Base-by-base conservation (phyloP, 148 eudicot species). In the Euryodendron excelsum region DNA sequence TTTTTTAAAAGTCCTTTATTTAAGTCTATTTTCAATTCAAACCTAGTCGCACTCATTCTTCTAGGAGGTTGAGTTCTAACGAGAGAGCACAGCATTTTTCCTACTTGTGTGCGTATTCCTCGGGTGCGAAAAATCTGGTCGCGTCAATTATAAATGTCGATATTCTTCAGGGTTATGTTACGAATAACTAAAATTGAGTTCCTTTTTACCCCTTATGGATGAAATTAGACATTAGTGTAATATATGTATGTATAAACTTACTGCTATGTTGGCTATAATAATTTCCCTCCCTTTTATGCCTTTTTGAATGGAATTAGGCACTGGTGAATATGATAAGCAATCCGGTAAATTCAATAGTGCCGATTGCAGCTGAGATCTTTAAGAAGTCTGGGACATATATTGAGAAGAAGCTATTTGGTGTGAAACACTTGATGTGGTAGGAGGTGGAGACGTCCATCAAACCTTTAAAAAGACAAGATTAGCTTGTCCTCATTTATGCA, bases 291-390 rank as follows among this genome's bases (percentile, higher is more conserved):
- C 27, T 56, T 50, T n/a, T 56, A 18, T 48, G 6, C 25, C 5
- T 56, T 8, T 41, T 39, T 9, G 25, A n/a, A n/a, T 68, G 34
- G 21, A 45, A 44, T 58, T 30, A 93, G 97, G 94, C 94, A 27
- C 82, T 93, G 69, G 87, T 91, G 75, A 91, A 87, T 84, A 87
- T 93, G 93, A 89, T 89, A 37, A 91, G 94, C 87, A 93, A 91
- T 73, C 97, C 93, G 28, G 94, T 91, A 66, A 93, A 93, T 69
- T 93, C 97, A 20, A 91, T 92, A 2, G 94, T 93, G 66, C 93
- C 94, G 21, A 91, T 91, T 84, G 97, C 97, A 47, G 80, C 97
- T 52, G 93, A 93, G 85, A 91, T 93, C 6, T 89, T 93, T 80
- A 93, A 93, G 87, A 89, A 84, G 52, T 91, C 92, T 55, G 94